These are phyloP conservation scores for Przewalskia tangutica DNA, from an alignment of 257 asterid species.

Conservation along the genomic window DNA sequence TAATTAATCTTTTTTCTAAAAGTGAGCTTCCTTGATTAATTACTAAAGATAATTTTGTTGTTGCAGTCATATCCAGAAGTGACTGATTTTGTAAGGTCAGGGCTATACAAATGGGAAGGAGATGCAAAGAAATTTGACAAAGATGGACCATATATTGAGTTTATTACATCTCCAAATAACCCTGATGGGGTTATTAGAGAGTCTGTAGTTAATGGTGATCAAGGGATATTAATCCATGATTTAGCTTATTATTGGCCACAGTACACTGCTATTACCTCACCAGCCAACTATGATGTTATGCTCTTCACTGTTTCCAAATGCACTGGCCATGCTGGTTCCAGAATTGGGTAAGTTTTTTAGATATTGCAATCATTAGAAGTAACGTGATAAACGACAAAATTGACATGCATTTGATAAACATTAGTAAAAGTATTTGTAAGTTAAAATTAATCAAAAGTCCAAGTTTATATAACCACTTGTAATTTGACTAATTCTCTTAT, in stretches of 20 bases:
- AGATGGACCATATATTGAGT: constrained; percentile 51
- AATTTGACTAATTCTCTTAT: neutral
- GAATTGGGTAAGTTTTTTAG: constrained; percentile 52
- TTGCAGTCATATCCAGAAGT: constrained; percentile 58
- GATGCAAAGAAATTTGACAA: constrained; percentile 43
- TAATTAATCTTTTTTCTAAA: neutral
- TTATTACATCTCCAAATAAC: constrained; percentile 77
- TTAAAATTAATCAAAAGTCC: neutral
- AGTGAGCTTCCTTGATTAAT: neutral
- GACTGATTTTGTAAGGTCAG: constrained; percentile 35
- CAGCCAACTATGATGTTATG: constrained; percentile 58
- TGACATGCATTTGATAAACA: neutral
- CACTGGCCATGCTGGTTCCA: constrained; percentile 90
- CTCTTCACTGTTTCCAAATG: constrained; percentile 80
- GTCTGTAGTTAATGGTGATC: constrained; percentile 38
- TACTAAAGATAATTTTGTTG: neutral
- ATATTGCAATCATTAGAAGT: neutral
- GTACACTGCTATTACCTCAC: constrained; percentile 56
- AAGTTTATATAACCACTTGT: too few species aligned
- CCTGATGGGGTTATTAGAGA: constrained; percentile 50
- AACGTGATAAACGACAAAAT: neutral
- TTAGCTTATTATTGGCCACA: constrained; percentile 95
- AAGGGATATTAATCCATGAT: constrained; percentile 50
- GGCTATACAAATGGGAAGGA: constrained; percentile 65
- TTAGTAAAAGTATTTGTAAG: too few species aligned